These are phyloP conservation scores for Parietaria judaica DNA, from an alignment of 306 rosid species.

Conservation along the genomic window DNA sequence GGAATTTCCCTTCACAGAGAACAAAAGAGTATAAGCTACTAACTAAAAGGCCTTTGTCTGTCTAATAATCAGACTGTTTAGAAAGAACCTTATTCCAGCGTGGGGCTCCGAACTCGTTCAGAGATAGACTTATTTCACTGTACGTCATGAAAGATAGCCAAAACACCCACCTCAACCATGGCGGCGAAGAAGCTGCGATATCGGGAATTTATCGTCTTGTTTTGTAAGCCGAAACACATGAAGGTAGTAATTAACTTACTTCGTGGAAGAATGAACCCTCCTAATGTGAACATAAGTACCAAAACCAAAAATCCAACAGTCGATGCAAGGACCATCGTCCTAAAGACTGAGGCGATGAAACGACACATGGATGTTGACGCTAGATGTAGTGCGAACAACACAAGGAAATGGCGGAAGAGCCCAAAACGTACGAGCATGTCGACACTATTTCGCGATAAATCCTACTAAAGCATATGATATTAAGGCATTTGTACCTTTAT, in stretches of 20 bases:
- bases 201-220: background rate
- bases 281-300: slow-evolving; percentile 17
- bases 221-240: background rate
- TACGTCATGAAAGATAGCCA: slow-evolving; percentile 30
- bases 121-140: slow-evolving; percentile 23
- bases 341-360: slow-evolving; percentile 28
- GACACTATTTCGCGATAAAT: background rate
- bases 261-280: slow-evolving; percentile 27
- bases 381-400: slow-evolving; percentile 23
- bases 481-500: slow-evolving; percentile 19
- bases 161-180: slow-evolving; percentile 34
- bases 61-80: too few species aligned
- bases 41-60: too few species aligned
- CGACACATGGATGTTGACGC: slow-evolving; percentile 29
- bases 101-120: slow-evolving; percentile 34
- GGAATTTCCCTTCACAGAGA: slow-evolving; percentile 12
- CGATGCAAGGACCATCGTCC: slow-evolving; percentile 18
- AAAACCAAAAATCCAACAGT: slow-evolving; percentile 15
- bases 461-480: background rate
- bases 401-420: slow-evolving; percentile 32
- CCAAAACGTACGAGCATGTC: background rate
- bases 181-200: slow-evolving; percentile 27
- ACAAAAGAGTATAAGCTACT: slow-evolving; percentile 1
- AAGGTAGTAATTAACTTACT: slow-evolving; percentile 15
- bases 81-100: slow-evolving; percentile 28